Conservation (phyloP, 805 yeast species). For the Candida insectalens region DNA sequence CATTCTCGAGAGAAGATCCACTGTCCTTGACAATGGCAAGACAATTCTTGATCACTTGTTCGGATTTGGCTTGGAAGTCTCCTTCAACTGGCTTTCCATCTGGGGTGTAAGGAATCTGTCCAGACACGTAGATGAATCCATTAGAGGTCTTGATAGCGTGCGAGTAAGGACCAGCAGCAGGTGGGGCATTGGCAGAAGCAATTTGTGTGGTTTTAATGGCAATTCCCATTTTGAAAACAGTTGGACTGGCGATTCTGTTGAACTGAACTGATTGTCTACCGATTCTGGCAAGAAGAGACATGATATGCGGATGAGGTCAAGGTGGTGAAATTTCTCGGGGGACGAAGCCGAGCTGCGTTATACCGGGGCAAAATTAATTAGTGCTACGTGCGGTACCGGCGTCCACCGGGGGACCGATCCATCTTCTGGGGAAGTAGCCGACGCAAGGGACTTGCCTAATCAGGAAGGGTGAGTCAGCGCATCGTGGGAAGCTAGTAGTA, state of each 20-base stretch:
- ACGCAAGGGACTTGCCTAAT: too few species aligned
- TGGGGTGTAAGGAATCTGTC: slow-evolving; percentile 87
- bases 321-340: too few species aligned
- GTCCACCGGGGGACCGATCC: too few species aligned
- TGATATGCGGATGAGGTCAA: background rate
- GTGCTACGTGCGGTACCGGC: too few species aligned
- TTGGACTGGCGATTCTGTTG: background rate
- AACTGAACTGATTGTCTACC: background rate
- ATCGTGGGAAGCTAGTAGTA: too few species aligned
- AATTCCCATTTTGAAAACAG: slow-evolving; percentile 19
- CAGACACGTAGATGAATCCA: slow-evolving; percentile 85
- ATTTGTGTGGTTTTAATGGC: slow-evolving; percentile 32
- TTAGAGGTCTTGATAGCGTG: slow-evolving; percentile 84
- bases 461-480: too few species aligned
- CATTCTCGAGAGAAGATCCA: slow-evolving; percentile 72
- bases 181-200: slow-evolving; percentile 74
- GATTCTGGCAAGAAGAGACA: slow-evolving; percentile 1
- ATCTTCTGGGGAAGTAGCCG: too few species aligned
- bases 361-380: too few species aligned
- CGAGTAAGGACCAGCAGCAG: slow-evolving; percentile 94
- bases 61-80: slow-evolving; percentile 66
- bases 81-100: slow-evolving; percentile 76
- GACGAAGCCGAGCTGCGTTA: too few species aligned
- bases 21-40: slow-evolving; percentile 71
- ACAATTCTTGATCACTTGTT: slow-evolving; percentile 62